A percentile compares a stretch with the other conserved stretches of the same genome.
Conservation (phyloP, 371 early-diverging fungal genomes). For the Apophysomyces trapeziformis region DNA sequence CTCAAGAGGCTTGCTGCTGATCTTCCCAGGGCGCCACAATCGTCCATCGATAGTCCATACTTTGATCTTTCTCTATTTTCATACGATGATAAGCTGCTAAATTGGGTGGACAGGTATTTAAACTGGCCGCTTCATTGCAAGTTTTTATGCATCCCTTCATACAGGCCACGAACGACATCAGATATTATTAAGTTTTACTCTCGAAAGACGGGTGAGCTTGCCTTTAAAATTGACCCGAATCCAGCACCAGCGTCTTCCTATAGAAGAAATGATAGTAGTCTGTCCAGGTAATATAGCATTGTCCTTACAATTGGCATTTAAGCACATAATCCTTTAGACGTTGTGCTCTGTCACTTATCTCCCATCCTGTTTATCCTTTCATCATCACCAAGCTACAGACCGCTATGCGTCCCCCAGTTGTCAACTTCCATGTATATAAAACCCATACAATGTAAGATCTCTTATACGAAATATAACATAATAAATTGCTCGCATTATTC, state of each 20-base stretch:
- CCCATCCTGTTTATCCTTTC: constrained; percentile 14
- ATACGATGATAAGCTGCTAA: constrained; percentile 10
- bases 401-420: neutral
- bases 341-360: neutral
- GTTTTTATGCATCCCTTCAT: neutral
- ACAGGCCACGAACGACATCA: neutral
- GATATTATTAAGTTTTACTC: constrained; percentile 4
- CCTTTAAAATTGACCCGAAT: constrained; percentile 16
- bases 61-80: constrained; percentile 14
- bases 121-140: neutral
- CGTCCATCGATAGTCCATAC: constrained; percentile 12
- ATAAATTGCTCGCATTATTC: no score
- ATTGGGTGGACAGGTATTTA: constrained; percentile 4
- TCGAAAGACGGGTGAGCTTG: constrained; percentile 3
- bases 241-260: neutral
- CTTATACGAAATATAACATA: no score
- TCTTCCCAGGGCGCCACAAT: constrained; percentile 7
- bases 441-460: neutral
- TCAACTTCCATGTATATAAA: constrained; percentile 17
- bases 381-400: constrained; percentile 17
- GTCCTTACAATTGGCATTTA: neutral
- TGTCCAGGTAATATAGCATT: neutral
- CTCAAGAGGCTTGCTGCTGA: constrained; percentile 6
- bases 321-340: neutral
- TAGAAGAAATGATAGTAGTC: neutral